Percentiles rank a stretch among this genome's conserved stretches.
Conservation (phyloP, 352 stramenopile genomes). For the Albugo laibachii region DNA sequence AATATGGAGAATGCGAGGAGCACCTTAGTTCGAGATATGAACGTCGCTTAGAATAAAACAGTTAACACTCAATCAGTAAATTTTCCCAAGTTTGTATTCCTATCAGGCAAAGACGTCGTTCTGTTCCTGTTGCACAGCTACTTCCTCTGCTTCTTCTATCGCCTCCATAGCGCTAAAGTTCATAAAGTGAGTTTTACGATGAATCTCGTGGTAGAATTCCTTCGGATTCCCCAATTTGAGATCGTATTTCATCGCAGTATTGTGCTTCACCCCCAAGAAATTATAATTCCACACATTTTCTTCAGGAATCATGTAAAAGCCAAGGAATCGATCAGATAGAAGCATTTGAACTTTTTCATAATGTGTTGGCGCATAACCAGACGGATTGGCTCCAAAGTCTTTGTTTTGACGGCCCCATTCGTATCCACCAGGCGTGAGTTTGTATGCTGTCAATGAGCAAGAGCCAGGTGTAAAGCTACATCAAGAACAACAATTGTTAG, state of each 20-base stretch:
- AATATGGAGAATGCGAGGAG: too few species aligned
- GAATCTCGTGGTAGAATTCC: constrained; percentile 97
- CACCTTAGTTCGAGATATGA: too few species aligned
- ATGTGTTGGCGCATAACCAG: constrained; percentile 91
- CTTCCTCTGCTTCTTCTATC: constrained; percentile 62
- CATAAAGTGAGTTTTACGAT: constrained; percentile 98
- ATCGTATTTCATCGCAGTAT: constrained; percentile 93
- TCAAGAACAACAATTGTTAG: constrained; percentile 2
- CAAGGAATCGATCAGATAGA: constrained; percentile 96
- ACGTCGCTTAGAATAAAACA: too few species aligned
- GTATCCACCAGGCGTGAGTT: constrained; percentile 90
- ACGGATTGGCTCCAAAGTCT: constrained; percentile 86
- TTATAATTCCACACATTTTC: constrained; percentile 99
- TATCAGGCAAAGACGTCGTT: constrained; percentile 62
- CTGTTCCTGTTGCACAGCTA: constrained; percentile 82
- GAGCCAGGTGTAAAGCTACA: constrained; percentile 98
- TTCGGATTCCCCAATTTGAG: constrained; percentile 97
- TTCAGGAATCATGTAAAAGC: constrained; percentile 98
- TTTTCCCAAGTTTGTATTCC: too few species aligned
- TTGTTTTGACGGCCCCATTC: constrained; percentile 98
- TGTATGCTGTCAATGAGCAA: constrained; percentile 98
- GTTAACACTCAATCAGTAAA: too few species aligned
- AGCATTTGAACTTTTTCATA: constrained; percentile 99
- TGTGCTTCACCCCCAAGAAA: constrained; percentile 99
- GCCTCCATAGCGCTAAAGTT: constrained; percentile 97